phyloP scores from a whole-genome alignment of 768 basidiomycete species.

The Pulveroboletus sp. region DNA sequence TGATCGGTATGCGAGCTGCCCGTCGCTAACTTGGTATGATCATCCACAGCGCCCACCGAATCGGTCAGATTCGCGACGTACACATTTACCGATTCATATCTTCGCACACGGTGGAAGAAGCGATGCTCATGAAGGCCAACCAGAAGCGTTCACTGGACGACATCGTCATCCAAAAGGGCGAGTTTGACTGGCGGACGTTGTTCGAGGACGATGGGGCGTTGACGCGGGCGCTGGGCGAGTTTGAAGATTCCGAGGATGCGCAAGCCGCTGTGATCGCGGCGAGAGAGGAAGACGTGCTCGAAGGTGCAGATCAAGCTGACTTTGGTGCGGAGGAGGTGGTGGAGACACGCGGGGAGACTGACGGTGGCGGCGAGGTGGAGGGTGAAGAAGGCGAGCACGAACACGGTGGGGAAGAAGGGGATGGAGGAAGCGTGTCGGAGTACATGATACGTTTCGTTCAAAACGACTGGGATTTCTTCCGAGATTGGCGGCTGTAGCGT shows the following conservation, averaged over 20 bases:
- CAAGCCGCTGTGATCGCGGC: slow-evolving; percentile 76
- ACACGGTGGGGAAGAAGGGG: slow-evolving; percentile 40
- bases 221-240: slow-evolving; percentile 74
- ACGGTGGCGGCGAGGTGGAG: slow-evolving; percentile 36
- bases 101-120: slow-evolving; percentile 88
- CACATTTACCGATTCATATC: slow-evolving; percentile 96
- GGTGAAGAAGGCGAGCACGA: slow-evolving; percentile 37
- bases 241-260: slow-evolving; percentile 86
- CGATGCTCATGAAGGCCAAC: slow-evolving; percentile 95
- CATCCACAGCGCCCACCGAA: slow-evolving; percentile 80
- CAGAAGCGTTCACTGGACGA: slow-evolving; percentile 91
- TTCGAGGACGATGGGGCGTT: slow-evolving; percentile 62
- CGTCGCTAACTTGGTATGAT: background rate
- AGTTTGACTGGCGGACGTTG: slow-evolving; percentile 90
- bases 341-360: slow-evolving; percentile 28
- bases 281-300: slow-evolving; percentile 64
- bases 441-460: slow-evolving; percentile 76
- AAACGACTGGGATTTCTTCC: slow-evolving; percentile 64
- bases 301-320: slow-evolving; percentile 78
- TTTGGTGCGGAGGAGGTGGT: slow-evolving; percentile 51
- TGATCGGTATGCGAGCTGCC: background rate
- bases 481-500: slow-evolving; percentile 59
- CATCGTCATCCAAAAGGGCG: slow-evolving; percentile 89
- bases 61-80: slow-evolving; percentile 94
- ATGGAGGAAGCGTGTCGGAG: slow-evolving; percentile 74